Evolutionary conservation across 2,329 filamentous ascomycete genomes (phyloP).

Genomic region (Colletotrichum theobromicola): DNA sequence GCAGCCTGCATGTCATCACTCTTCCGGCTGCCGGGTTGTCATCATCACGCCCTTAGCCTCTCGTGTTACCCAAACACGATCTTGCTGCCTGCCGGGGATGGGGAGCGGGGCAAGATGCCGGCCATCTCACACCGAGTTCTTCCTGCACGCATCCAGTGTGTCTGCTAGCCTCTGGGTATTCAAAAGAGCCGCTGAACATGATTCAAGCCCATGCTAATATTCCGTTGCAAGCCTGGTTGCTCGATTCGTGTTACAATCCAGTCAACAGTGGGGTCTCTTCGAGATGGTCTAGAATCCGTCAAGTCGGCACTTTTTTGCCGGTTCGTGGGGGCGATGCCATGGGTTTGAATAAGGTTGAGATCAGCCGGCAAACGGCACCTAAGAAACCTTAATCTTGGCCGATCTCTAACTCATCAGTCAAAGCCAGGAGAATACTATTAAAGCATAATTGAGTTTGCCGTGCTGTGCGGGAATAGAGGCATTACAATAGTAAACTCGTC

Average conservation of each 20-base stretch:
- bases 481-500: neutral
- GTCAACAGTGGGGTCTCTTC: neutral
- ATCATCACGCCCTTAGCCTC: neutral
- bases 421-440: neutral
- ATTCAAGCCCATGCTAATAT: neutral
- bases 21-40: neutral
- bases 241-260: neutral
- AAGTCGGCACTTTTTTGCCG: neutral
- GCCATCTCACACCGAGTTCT: neutral
- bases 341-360: neutral
- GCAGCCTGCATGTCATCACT: neutral
- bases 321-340: neutral
- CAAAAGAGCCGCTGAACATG: neutral
- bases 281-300: neutral
- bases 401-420: neutral
- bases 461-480: neutral
- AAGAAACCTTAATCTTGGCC: neutral
- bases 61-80: neutral
- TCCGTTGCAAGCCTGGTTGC: neutral
- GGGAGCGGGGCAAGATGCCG: neutral
- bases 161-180: no score
- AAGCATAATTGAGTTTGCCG: neutral
- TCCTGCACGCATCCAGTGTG: neutral
- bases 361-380: neutral
- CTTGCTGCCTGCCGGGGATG: neutral